phyloP scores from a whole-genome alignment of 2,329 filamentous ascomycete genomes.

The Metarhizium album region DNA sequence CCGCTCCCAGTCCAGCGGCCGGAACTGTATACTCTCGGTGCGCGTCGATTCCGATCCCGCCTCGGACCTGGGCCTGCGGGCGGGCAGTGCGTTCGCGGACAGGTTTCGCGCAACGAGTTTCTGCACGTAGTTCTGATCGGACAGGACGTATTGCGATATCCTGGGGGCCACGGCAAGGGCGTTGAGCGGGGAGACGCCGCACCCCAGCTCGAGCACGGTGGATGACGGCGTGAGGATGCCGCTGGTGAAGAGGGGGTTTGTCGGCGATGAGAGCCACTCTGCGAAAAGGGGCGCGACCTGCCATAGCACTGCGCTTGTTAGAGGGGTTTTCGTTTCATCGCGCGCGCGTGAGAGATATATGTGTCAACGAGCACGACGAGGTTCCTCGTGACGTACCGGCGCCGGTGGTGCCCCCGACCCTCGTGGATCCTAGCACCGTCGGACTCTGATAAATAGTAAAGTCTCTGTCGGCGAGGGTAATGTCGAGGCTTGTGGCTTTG shows the following conservation, averaged over 20 bases:
- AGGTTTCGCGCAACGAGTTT: slow-evolving; percentile 70
- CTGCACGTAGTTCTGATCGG: slow-evolving; percentile 80
- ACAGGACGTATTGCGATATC: slow-evolving; percentile 61
- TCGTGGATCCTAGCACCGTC: slow-evolving; percentile 64
- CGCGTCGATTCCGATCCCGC: slow-evolving; percentile 20
- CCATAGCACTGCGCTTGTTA: slow-evolving; percentile 84
- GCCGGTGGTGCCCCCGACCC: slow-evolving; percentile 49
- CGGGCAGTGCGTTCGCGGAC: slow-evolving; percentile 40
- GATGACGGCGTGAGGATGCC: slow-evolving; percentile 42
- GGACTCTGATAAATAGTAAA: slow-evolving; percentile 77
- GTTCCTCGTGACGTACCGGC: slow-evolving; percentile 39
- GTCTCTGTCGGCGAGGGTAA: slow-evolving; percentile 59
- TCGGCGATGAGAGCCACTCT: slow-evolving; percentile 57
- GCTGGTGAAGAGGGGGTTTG: slow-evolving; percentile 49
- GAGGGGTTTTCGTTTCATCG: too few relatives aligned
- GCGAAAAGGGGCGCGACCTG: slow-evolving; percentile 78
- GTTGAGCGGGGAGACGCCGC: slow-evolving; percentile 74
- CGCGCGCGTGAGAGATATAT: background rate
- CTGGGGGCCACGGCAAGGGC: slow-evolving; percentile 55
- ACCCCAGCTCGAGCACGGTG: slow-evolving; percentile 70
- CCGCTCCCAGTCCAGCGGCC: slow-evolving; percentile 74
- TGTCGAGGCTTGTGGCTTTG: slow-evolving; percentile 50
- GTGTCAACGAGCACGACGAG: too few relatives aligned
- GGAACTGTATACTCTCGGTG: slow-evolving; percentile 46
- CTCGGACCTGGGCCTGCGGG: slow-evolving; percentile 9